Evolutionary conservation across 352 stramenopile genomes (phyloP).

Genomic region (Phytophthora citricola): DNA sequence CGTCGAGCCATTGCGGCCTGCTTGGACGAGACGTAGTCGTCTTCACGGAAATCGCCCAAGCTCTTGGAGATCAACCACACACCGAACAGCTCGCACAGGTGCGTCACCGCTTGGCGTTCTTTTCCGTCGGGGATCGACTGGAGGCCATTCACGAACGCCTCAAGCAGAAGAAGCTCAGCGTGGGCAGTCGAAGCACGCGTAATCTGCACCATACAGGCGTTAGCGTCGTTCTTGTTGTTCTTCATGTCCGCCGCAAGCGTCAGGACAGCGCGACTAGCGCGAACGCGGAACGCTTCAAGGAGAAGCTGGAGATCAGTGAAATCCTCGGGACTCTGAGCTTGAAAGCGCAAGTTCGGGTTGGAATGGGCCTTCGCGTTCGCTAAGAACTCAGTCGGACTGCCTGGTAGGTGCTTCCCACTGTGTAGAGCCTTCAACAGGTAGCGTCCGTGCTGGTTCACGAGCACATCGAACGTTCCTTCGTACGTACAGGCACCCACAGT

Average conservation of each 20-base stretch:
- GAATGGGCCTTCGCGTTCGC: slow-evolving; percentile 34
- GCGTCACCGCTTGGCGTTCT: slow-evolving; percentile 38
- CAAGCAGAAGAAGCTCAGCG: slow-evolving; percentile 51
- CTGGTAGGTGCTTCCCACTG: slow-evolving; percentile 15
- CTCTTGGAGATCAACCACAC: slow-evolving; percentile 49
- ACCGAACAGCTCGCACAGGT: slow-evolving; percentile 47
- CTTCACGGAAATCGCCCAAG: slow-evolving; percentile 57
- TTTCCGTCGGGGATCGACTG: slow-evolving; percentile 29
- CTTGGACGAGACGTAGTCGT: slow-evolving; percentile 56
- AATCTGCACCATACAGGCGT: slow-evolving; percentile 60
- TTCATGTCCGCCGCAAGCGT: slow-evolving; percentile 46
- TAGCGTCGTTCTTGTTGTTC: slow-evolving; percentile 50
- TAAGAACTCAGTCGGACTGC: slow-evolving; percentile 39
- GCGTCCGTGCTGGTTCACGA: slow-evolving; percentile 66
- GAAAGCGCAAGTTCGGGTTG: slow-evolving; percentile 42
- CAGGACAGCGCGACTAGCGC: slow-evolving; percentile 40
- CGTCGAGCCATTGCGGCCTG: slow-evolving; percentile 43
- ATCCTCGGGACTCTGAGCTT: slow-evolving; percentile 35
- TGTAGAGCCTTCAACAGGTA: slow-evolving; percentile 59
- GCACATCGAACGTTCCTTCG: slow-evolving; percentile 75
- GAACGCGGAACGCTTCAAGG: slow-evolving; percentile 44
- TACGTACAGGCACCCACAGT: slow-evolving; percentile 57
- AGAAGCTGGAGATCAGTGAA: slow-evolving; percentile 49
- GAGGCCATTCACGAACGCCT: slow-evolving; percentile 45
- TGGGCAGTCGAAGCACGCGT: slow-evolving; percentile 55